Percentiles rank a stretch among this genome's conserved stretches.
Evolutionary conservation across 495 filamentous ascomycete species (phyloP).

Genomic region (Physcia stellaris): DNA sequence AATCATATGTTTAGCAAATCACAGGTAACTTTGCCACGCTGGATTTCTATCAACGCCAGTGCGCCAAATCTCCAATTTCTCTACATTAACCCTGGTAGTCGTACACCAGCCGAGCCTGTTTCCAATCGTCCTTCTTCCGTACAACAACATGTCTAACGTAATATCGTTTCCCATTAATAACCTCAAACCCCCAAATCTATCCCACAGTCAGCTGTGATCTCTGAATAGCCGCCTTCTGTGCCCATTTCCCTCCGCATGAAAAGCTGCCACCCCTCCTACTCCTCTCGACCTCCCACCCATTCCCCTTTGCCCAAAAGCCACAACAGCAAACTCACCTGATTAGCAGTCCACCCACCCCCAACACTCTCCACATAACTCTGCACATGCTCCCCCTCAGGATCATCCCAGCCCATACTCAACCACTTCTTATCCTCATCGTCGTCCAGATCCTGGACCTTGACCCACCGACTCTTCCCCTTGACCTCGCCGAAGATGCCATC

Average conservation of each 20-base stretch:
- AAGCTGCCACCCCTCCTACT: too few species aligned
- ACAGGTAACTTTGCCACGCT: too few species aligned
- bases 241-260: too few species aligned
- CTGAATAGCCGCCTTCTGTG: too few species aligned
- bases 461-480: conserved; percentile 44
- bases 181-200: conserved; percentile 52
- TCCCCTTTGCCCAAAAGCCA: conserved; percentile 3
- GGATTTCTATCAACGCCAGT: too few species aligned
- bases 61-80: too few species aligned
- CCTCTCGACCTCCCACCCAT: background rate
- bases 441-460: conserved; percentile 24
- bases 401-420: conserved; percentile 27
- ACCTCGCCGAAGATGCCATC: conserved; percentile 76
- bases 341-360: conserved; percentile 31
- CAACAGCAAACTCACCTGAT: conserved; percentile 27
- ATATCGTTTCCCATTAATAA: conserved; percentile 43
- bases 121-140: conserved; percentile 46
- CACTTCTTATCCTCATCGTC: conserved; percentile 34
- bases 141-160: conserved; percentile 55
- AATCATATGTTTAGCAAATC: too few species aligned
- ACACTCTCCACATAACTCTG: conserved; percentile 34
- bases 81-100: conserved; percentile 35
- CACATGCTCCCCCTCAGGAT: conserved; percentile 25
- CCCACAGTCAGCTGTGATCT: too few species aligned
- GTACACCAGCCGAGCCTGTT: conserved; percentile 61